phyloP scores from a whole-genome alignment of 371 early-diverging fungal species.

The Syncephalastrum monosporum region DNA sequence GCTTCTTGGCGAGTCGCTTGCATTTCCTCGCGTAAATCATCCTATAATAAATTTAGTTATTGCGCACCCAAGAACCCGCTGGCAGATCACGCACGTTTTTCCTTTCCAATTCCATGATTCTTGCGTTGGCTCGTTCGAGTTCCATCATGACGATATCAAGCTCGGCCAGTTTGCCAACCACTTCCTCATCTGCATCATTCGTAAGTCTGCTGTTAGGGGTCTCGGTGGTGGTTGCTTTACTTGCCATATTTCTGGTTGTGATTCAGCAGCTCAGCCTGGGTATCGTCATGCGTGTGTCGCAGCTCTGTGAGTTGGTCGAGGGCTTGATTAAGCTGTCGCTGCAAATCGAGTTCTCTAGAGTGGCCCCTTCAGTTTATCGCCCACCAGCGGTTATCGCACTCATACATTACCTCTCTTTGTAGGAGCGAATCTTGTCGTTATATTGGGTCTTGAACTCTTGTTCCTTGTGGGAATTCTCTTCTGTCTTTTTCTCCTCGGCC shows the following conservation, averaged over 20 bases:
- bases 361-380: too few relatives aligned
- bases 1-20: slow-evolving; percentile 27
- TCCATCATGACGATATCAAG: slow-evolving; percentile 84
- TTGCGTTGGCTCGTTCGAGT: slow-evolving; percentile 77
- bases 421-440: slow-evolving; percentile 74
- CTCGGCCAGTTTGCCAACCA: slow-evolving; percentile 83
- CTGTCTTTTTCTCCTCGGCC: slow-evolving; percentile 59
- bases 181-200: slow-evolving; percentile 65
- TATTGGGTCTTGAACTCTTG: slow-evolving; percentile 66
- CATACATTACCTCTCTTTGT: slow-evolving; percentile 69
- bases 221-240: background rate
- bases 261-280: slow-evolving; percentile 74
- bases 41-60: slow-evolving; percentile 11
- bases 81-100: slow-evolving; percentile 51
- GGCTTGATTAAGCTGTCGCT: slow-evolving; percentile 79
- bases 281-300: slow-evolving; percentile 71
- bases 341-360: slow-evolving; percentile 76
- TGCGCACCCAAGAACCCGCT: too few relatives aligned
- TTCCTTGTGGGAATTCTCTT: slow-evolving; percentile 57
- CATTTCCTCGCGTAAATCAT: slow-evolving; percentile 49
- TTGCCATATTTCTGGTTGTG: slow-evolving; percentile 71
- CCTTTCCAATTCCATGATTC: slow-evolving; percentile 68
- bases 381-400: background rate
- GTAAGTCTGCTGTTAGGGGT: background rate
- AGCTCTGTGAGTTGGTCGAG: slow-evolving; percentile 73